Evolutionary conservation across 768 basidiomycete genomes (phyloP).

Genomic region (Agaricus sinodeliciosus): DNA sequence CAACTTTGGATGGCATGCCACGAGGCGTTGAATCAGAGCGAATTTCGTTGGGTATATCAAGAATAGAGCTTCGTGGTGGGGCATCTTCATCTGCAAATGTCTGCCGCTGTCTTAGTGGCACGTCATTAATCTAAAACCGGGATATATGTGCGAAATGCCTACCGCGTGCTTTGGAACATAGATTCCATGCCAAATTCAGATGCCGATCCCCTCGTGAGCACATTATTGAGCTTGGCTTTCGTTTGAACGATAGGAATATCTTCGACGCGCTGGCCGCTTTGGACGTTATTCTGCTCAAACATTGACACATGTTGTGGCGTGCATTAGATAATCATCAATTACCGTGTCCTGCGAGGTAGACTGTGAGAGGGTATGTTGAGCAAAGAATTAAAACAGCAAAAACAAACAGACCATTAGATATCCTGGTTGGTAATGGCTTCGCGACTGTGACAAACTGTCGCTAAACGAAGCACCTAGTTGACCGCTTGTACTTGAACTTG

Average conservation of each 20-base stretch:
- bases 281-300: constrained; percentile 34
- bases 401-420: constrained; percentile 58
- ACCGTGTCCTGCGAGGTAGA: constrained; percentile 61
- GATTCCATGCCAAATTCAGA: constrained; percentile 80
- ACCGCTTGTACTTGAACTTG: constrained; percentile 35
- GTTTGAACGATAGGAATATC: constrained; percentile 72
- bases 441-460: constrained; percentile 66
- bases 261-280: constrained; percentile 57
- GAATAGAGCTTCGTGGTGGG: constrained; percentile 68
- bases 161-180: constrained; percentile 76
- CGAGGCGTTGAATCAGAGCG: constrained; percentile 19
- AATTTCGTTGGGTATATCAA: constrained; percentile 64
- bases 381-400: background rate
- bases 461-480: constrained; percentile 46
- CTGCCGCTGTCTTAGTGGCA: constrained; percentile 45
- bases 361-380: constrained; percentile 22
- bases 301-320: constrained; percentile 1
- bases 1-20: constrained; percentile 41
- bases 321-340: constrained; percentile 10
- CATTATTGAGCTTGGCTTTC: constrained; percentile 75
- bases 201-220: constrained; percentile 53
- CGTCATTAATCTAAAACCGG: constrained; percentile 1
- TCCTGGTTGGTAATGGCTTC: constrained; percentile 74
- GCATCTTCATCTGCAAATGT: constrained; percentile 71
- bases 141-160: constrained; percentile 13